Conservation (phyloP, 129 eudicot genomes). For the Flaveria robusta region DNA sequence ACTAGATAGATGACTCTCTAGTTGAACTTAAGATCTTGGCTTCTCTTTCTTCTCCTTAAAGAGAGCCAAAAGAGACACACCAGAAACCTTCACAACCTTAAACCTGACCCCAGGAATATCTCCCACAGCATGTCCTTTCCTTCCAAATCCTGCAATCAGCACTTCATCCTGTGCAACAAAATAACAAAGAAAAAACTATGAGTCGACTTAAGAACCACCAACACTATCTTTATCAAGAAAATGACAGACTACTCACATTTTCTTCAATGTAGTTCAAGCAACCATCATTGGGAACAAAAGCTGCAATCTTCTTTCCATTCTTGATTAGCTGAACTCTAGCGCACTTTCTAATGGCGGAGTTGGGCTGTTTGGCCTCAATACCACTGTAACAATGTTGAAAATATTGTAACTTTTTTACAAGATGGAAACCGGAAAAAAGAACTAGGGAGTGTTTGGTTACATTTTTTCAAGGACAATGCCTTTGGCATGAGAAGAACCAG, state of each 20-base stretch:
- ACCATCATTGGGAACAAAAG: slow-evolving; percentile 62
- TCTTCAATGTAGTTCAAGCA: slow-evolving; percentile 63
- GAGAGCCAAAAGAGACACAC: slow-evolving; percentile 54
- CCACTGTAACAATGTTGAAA: slow-evolving; percentile 34
- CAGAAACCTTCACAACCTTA: slow-evolving; percentile 57
- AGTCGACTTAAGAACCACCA: not conserved
- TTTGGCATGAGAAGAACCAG: slow-evolving; percentile 57
- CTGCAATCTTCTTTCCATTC: slow-evolving; percentile 57
- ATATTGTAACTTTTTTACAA: not conserved
- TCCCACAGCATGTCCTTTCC: slow-evolving; percentile 58
- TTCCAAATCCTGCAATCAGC: slow-evolving; percentile 49
- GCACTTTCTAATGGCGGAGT: slow-evolving; percentile 59
- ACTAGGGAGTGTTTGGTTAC: slow-evolving; percentile 24
- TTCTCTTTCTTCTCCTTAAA: slow-evolving; percentile 60
- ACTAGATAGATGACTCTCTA: not conserved
- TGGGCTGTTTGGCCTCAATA: slow-evolving; percentile 62
- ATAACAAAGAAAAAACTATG: not conserved
- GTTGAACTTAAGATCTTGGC: slow-evolving; percentile 42
- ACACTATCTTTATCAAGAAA: not conserved
- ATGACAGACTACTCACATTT: slow-evolving; percentile 32
- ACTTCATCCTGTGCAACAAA: slow-evolving; percentile 34
- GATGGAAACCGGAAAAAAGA: not conserved
- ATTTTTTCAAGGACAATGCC: slow-evolving; percentile 54
- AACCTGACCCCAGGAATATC: slow-evolving; percentile 61
- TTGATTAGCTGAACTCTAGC: slow-evolving; percentile 54